Evolutionary conservation across 164 flowering plant genomes (phyloP).

Genomic region (Kingdonia uniflora): DNA sequence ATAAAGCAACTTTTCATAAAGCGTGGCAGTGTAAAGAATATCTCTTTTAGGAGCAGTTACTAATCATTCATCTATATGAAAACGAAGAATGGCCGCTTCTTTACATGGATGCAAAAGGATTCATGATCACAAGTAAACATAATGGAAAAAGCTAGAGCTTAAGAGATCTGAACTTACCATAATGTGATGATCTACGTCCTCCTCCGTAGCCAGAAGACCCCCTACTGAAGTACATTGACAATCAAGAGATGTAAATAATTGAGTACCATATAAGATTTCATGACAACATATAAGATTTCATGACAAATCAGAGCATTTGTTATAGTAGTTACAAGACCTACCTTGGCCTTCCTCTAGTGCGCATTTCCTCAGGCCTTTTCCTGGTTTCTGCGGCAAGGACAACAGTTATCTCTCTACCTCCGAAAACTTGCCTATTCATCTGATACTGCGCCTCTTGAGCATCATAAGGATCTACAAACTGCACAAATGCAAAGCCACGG

Average conservation of each 20-base stretch:
- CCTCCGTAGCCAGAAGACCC: slow-evolving; percentile 39
- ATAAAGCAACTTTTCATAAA: too few species aligned
- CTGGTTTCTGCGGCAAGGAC: slow-evolving; percentile 79
- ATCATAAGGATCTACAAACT: slow-evolving; percentile 74
- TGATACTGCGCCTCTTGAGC: slow-evolving; percentile 75
- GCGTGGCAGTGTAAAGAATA: too few species aligned
- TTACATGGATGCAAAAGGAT: too few species aligned
- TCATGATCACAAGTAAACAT: too few species aligned
- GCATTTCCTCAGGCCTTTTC: slow-evolving; percentile 91
- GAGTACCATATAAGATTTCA: background rate
- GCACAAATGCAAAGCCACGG: slow-evolving; percentile 91
- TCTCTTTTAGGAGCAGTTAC: too few species aligned
- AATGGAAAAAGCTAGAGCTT: too few species aligned
- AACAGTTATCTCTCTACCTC: slow-evolving; percentile 71
- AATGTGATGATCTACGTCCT: slow-evolving; percentile 48
- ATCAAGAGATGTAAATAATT: background rate
- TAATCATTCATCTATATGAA: too few species aligned
- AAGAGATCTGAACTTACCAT: slow-evolving; percentile 29
- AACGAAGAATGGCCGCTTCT: too few species aligned
- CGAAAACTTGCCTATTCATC: slow-evolving; percentile 69
- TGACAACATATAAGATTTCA: background rate
- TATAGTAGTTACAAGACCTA: slow-evolving; percentile 21
- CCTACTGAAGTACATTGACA: slow-evolving; percentile 14
- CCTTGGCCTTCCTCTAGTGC: slow-evolving; percentile 30
- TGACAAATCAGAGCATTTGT: background rate